phyloP scores from a whole-genome alignment of 108 stramenopile genomes.

The Skeletonema menzelii region DNA sequence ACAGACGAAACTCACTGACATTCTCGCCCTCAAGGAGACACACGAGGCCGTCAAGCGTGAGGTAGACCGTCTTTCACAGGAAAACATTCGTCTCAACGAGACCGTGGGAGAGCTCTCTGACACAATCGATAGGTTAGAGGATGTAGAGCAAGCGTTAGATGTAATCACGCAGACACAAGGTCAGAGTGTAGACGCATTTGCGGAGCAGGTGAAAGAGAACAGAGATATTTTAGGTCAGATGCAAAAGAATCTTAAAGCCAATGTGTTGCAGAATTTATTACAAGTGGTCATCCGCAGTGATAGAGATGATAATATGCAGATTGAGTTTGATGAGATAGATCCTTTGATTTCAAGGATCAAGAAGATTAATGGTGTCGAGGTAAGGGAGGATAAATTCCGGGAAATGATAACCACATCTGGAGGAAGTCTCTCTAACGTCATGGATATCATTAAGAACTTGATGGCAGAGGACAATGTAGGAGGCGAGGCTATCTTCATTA shows the following conservation, averaged over 20 bases:
- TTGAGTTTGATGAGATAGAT: slow-evolving; percentile 62
- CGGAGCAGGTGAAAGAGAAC: slow-evolving; percentile 62
- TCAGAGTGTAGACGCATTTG: slow-evolving; percentile 40
- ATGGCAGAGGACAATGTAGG: slow-evolving; percentile 50
- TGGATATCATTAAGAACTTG: slow-evolving; percentile 75
- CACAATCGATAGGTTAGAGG: slow-evolving; percentile 45
- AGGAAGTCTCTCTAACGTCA: slow-evolving; percentile 56
- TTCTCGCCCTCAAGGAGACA: slow-evolving; percentile 67
- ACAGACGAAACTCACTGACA: slow-evolving; percentile 75
- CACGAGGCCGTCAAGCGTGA: slow-evolving; percentile 52
- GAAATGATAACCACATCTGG: slow-evolving; percentile 36
- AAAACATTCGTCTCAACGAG: slow-evolving; percentile 55
- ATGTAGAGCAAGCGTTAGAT: slow-evolving; percentile 43
- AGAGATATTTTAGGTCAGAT: slow-evolving; percentile 58
- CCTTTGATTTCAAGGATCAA: slow-evolving; percentile 51
- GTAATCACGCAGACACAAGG: slow-evolving; percentile 47
- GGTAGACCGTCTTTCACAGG: slow-evolving; percentile 54
- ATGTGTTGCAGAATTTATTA: slow-evolving; percentile 71
- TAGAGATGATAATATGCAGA: slow-evolving; percentile 56
- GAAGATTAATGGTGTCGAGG: slow-evolving; percentile 60
- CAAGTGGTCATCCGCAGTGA: slow-evolving; percentile 64
- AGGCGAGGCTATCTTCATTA: slow-evolving; percentile 57
- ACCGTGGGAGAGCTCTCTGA: slow-evolving; percentile 59
- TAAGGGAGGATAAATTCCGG: slow-evolving; percentile 59
- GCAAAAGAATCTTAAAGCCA: slow-evolving; percentile 58